Evolutionary conservation across 345 rosid species (phyloP), one percentile per base, ranked within the genome.

Genomic region (Arabidopsis arenosa): DNA sequence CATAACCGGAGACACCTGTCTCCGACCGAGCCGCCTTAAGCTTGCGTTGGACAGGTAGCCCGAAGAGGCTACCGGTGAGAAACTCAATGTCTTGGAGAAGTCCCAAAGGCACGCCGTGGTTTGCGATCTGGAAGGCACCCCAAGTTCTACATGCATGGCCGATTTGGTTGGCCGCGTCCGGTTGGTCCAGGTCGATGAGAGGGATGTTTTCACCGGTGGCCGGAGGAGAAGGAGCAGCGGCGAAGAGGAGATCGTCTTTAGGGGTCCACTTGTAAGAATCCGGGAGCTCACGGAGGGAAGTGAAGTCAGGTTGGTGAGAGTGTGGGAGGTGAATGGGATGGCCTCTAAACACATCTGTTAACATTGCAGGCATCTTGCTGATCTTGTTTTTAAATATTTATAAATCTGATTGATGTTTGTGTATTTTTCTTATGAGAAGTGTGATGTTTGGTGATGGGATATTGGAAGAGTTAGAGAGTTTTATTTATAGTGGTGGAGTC

Each of bases 51-150:
- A 79, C 56, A 2, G 97, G 93, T 66, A 93, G 85, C 3, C 83
- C 80, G 72, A 93, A 93, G 52, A 93, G 92, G 41, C 84, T 78
- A 41, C 75, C 60, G 0, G 84, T 74, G 75, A 88, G 82, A 0
- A 68, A 77, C 85, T 86, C 96, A 3, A 81, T 82, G 39, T 84
- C 90, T 21, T 77, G 68, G 2, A 93, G 63, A 48, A 86, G 80
- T 7, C 28, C 63, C 47, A 57, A 45, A 9, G 88, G 80, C 63
- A 93, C 80, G 45, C 82, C 86, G 23, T 93, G 98, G 80, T 91
- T 86, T 2, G 71, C 70, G 30, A 90, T 77, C 53, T 90, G 93
- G 70, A 93, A 90, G 37, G 78, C 92, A 7, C 98, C 98, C 92
- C 92, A 86, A 32, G 84, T 73, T 76, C 84, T 85, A 66, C 95